phyloP scores from a whole-genome alignment of 805 yeast genomes.

The Blastobotrys terrestris region DNA sequence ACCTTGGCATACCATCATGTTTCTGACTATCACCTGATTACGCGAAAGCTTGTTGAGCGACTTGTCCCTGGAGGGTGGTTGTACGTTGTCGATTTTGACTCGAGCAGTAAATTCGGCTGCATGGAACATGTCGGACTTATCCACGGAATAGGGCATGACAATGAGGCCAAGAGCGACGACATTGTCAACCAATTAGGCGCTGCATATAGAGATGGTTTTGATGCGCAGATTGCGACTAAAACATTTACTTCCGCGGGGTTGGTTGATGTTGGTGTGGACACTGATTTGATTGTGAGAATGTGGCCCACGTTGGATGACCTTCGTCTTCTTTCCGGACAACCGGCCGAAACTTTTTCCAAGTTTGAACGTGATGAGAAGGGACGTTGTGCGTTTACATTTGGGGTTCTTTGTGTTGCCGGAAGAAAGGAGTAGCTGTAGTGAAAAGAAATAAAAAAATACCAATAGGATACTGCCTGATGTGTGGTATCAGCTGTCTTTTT shows the following conservation, averaged over 20 bases:
- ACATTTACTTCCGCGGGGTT: not conserved
- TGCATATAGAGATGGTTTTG: not conserved
- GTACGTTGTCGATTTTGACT: slow-evolving; percentile 1
- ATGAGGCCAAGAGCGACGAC: not conserved
- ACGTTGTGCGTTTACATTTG: not conserved
- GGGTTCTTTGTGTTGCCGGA: not conserved
- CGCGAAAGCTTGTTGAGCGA: not conserved
- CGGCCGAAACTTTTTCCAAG: not conserved
- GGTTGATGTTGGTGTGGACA: not conserved
- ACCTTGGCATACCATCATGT: slow-evolving; percentile 1
- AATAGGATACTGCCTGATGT: too few relatives aligned
- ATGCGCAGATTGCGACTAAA: not conserved
- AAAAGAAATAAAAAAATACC: not conserved
- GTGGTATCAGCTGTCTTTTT: too few relatives aligned
- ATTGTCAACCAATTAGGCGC: not conserved
- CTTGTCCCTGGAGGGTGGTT: not conserved
- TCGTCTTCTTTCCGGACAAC: not conserved
- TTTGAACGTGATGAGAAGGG: not conserved
- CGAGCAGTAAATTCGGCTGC: not conserved
- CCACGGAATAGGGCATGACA: not conserved
- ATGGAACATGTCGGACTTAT: not conserved
- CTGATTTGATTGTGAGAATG: not conserved
- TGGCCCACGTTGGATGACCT: not conserved
- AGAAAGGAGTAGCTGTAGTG: not conserved
- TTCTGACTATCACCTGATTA: not conserved